Conservation (phyloP, 78 protist genomes). For the Polysphondylium violaceum region DNA sequence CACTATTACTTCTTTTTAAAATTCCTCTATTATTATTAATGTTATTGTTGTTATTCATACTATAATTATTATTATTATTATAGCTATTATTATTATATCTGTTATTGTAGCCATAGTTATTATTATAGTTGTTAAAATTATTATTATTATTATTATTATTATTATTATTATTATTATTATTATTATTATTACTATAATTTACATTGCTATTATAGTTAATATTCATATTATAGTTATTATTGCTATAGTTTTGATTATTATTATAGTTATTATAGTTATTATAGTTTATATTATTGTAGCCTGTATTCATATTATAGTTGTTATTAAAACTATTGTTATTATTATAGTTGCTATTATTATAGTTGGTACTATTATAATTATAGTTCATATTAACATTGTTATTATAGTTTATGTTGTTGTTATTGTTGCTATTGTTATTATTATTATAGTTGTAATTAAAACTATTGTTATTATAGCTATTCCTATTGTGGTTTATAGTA, state of each 20-base stretch:
- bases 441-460: neutral
- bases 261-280: neutral
- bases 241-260: neutral
- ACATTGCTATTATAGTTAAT: neutral
- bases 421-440: neutral
- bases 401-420: neutral
- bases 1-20: no score
- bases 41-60: neutral
- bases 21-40: neutral
- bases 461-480: neutral
- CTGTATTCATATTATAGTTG: neutral
- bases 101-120: neutral
- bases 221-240: neutral
- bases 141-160: neutral
- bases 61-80: conserved; percentile 2
- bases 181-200: neutral
- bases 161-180: neutral
- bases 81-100: neutral
- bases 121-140: neutral
- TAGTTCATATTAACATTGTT: neutral
- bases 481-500: neutral
- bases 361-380: neutral
- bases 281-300: neutral
- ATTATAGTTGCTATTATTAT: neutral
- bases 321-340: neutral